Evolutionary conservation across 768 basidiomycete species (phyloP).

Genomic region (Podaxis pistillaris): DNA sequence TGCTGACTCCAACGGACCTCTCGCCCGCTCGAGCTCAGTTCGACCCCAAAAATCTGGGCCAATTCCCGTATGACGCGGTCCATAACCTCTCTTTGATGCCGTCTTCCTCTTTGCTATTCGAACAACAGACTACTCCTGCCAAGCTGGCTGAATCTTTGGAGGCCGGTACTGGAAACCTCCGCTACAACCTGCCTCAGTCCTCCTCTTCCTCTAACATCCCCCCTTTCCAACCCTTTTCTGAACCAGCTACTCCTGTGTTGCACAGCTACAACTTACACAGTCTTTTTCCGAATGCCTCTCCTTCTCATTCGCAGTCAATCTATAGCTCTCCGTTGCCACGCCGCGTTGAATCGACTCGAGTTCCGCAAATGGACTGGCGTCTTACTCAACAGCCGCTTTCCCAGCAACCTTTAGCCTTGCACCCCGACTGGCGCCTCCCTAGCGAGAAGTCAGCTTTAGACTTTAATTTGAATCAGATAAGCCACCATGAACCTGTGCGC

Average conservation of each 20-base stretch:
- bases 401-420: conserved; percentile 27
- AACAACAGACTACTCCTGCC: conserved; percentile 24
- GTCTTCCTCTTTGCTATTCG: conserved; percentile 40
- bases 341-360: conserved; percentile 26
- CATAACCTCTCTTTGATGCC: conserved; percentile 37
- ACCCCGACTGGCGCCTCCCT: conserved; percentile 44
- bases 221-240: conserved; percentile 55
- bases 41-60: conserved; percentile 45
- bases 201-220: conserved; percentile 21
- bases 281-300: conserved; percentile 24
- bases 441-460: conserved; percentile 32
- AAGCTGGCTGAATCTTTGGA: conserved; percentile 22
- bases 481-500: conserved; percentile 27
- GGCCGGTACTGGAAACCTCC: conserved; percentile 18
- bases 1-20: conserved; percentile 73
- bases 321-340: conserved; percentile 34
- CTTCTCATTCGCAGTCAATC: conserved; percentile 24
- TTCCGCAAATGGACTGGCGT: conserved; percentile 36
- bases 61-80: conserved; percentile 50
- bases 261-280: conserved; percentile 21
- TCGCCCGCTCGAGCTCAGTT: conserved; percentile 61
- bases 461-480: conserved; percentile 23
- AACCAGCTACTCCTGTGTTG: conserved; percentile 37
- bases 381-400: conserved; percentile 28
- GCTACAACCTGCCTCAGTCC: conserved; percentile 6